Conservation (phyloP, 1,284 basidiomycete genomes). For the Mycosarcoma maydis region DNA sequence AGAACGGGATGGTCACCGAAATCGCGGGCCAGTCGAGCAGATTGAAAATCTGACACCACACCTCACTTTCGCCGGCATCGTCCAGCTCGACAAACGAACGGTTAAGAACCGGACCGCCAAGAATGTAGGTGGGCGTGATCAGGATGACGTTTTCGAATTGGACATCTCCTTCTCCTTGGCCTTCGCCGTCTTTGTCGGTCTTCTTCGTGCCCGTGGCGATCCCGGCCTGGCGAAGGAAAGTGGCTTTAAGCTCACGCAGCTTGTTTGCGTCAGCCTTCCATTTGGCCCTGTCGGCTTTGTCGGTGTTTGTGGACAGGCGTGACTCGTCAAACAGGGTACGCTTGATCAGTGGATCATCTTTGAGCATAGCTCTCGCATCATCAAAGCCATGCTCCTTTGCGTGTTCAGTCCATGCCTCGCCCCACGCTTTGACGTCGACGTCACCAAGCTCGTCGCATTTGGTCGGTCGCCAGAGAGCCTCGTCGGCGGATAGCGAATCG, state of each 20-base stretch:
- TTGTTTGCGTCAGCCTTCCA: slow-evolving; percentile 10
- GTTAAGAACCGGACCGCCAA: slow-evolving; percentile 18
- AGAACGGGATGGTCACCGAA: slow-evolving; percentile 12
- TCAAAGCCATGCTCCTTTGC: slow-evolving; percentile 34
- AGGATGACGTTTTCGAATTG: slow-evolving; percentile 13
- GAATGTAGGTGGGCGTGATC: slow-evolving; percentile 28
- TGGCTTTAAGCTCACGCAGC: slow-evolving; percentile 3
- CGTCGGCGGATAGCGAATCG: background rate
- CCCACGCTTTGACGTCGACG: slow-evolving; percentile 16
- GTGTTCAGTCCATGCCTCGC: slow-evolving; percentile 14
- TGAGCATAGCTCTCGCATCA: slow-evolving; percentile 29
- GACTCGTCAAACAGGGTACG: slow-evolving; percentile 36
- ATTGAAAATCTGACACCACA: slow-evolving; percentile 43
- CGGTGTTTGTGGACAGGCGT: slow-evolving; percentile 6
- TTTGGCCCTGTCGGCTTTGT: background rate
- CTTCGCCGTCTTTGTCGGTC: background rate
- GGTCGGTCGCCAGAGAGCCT: background rate
- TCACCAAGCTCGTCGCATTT: slow-evolving; percentile 4
- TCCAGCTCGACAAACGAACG: slow-evolving; percentile 10
- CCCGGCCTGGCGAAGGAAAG: slow-evolving; percentile 6
- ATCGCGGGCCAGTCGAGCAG: slow-evolving; percentile 39
- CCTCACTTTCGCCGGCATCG: slow-evolving; percentile 16
- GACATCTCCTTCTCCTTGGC: background rate
- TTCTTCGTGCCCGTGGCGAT: background rate
- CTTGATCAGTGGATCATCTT: slow-evolving; percentile 27